These are phyloP conservation scores for Barnettozyma siamensis DNA, from an alignment of 805 yeast genomes.

Conservation along the genomic window DNA sequence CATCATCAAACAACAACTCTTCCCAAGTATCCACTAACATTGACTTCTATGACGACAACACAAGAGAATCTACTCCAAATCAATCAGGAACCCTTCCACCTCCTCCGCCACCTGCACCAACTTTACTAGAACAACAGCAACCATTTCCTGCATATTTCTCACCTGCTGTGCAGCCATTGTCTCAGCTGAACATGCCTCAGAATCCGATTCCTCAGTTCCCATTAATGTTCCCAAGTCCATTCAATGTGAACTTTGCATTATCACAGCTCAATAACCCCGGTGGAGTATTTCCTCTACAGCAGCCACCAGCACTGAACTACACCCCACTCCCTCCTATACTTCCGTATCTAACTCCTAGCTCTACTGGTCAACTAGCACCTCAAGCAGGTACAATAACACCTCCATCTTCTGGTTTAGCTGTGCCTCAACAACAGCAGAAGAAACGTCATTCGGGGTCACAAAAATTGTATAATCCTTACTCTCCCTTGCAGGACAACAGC, in stretches of 20 bases:
- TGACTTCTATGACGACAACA: conserved; percentile 10
- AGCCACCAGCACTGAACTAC: background rate
- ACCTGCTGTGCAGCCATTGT: too few relatives aligned
- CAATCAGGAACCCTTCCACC: background rate
- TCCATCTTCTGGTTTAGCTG: background rate
- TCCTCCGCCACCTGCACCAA: conserved; percentile 1
- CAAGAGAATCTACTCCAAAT: background rate
- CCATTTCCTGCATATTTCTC: background rate
- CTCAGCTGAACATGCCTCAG: background rate
- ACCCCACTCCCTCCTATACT: background rate
- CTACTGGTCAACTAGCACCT: background rate
- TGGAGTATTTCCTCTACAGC: background rate
- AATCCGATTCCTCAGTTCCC: background rate
- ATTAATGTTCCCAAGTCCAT: background rate
- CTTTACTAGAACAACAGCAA: too few relatives aligned
- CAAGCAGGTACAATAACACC: too few relatives aligned
- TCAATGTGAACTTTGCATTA: background rate
- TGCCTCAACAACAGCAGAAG: background rate
- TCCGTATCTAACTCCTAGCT: background rate
- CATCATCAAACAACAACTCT: background rate
- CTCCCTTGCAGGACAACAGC: background rate
- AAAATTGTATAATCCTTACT: background rate
- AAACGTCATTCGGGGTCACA: too few relatives aligned
- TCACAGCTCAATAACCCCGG: background rate
- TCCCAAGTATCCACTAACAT: conserved; percentile 1